Evolutionary conservation across 2,329 filamentous ascomycete genomes (phyloP), one percentile per base, ranked within the genome.

Genomic region (Paracoccidioides lutzii): DNA sequence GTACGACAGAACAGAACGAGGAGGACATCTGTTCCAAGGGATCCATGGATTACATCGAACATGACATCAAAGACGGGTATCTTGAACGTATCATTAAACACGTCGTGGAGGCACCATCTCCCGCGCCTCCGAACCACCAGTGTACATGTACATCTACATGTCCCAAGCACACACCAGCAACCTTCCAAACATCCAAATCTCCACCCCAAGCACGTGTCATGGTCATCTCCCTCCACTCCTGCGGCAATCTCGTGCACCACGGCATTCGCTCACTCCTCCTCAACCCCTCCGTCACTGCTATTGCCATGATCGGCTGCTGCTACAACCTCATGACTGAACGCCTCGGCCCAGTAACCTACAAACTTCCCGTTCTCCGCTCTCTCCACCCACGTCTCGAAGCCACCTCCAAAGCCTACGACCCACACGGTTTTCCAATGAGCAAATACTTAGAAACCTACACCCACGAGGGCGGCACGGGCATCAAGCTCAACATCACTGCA

Each of bases 251-350:
- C n/a, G 87, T 94, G 0, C 93, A 98, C 69, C 90, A 94, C 67
- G 93, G 88, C 8, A 84, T 98, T 56, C 84, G 88, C 12, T 94
- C 91, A 0, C 79, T 98, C 22, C 73, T 90, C 1, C 73, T 94
- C 56, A 97, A 96, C 66, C 85, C 87, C 0, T 81, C 83, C 4
- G 90, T 97, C 55, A 82, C 83, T 37, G 89, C 90, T n/a, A 85
- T 97, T 28, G 91, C 91, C 57, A 90, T 98, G 67, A 89, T 98
- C 58, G 93, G 93, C 49, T 98, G 93, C 75, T 98, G 93, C 77
- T 97, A 98, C 77, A 98, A 98, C 65, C 81, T 97, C 5, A 75
- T 97, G 62, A 96, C 91, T 0, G 93, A 97, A 71, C 83, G 88
- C 56, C 80, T 96, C 10, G 88, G 88, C 0, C 88, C 90, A 1